These are phyloP conservation scores for Debaryomycetaceae sp. DNA, from an alignment of 1,139 yeast genomes.

Conservation along the genomic window DNA sequence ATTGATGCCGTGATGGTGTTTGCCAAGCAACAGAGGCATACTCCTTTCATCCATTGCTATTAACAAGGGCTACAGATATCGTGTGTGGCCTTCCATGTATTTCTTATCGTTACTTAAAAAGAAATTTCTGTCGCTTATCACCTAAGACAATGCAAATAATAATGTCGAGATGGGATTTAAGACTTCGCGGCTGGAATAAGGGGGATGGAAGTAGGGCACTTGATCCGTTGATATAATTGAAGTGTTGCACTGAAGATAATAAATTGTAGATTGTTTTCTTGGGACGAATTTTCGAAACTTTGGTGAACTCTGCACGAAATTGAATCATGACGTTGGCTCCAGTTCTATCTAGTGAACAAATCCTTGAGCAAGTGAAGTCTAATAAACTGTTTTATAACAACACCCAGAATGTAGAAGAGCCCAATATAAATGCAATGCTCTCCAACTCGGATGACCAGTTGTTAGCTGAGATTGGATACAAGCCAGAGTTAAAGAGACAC, in stretches of 20 bases:
- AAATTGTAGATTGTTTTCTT: not conserved
- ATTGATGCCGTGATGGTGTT: not conserved
- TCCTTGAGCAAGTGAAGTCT: conserved; percentile 22
- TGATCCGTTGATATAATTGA: too few species aligned
- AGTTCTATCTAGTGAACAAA: conserved; percentile 15
- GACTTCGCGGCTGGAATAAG: not conserved
- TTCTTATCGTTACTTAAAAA: not conserved
- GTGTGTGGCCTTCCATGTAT: too few species aligned
- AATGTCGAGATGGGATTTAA: not conserved
- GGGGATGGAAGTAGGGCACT: not conserved
- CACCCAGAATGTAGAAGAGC: conserved; percentile 19
- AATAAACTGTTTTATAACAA: conserved; percentile 10
- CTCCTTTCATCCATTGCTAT: too few species aligned
- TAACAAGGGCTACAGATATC: too few species aligned
- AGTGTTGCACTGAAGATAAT: too few species aligned
- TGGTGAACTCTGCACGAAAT: conserved; percentile 1
- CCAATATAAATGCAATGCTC: conserved; percentile 13
- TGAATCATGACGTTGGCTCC: conserved; percentile 2
- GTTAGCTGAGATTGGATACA: conserved; percentile 52
- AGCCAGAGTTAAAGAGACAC: conserved; percentile 47
- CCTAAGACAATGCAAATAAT: not conserved
- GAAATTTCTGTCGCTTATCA: not conserved
- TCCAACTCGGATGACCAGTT: conserved; percentile 39
- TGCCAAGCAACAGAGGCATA: too few species aligned
- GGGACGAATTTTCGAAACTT: too few species aligned